These are phyloP conservation scores for Hyaloscypha finlandica DNA, from an alignment of 495 filamentous ascomycete genomes.

Conservation along the genomic window DNA sequence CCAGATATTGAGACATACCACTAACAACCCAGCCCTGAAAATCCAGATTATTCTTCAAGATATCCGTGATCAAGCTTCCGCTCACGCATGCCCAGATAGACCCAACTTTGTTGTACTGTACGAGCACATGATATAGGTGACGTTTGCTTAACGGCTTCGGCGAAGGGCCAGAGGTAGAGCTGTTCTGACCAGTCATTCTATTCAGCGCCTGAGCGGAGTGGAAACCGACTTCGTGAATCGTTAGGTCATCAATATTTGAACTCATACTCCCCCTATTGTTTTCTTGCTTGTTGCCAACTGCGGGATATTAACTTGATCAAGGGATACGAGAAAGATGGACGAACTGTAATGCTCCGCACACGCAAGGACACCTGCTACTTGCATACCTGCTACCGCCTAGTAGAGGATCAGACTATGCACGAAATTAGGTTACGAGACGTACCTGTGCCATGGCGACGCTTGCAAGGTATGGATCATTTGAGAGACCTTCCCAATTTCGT, in stretches of 20 bases:
- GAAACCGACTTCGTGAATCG: constrained; percentile 71
- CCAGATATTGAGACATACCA: constrained; percentile 18
- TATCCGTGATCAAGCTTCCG: constrained; percentile 71
- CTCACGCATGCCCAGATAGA: constrained; percentile 68
- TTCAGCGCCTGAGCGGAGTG: neutral
- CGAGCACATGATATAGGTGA: constrained; percentile 91
- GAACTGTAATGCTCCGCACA: constrained; percentile 74
- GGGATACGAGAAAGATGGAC: neutral
- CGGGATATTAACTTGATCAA: neutral
- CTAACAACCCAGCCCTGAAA: constrained; percentile 82
- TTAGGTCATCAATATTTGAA: constrained; percentile 85
- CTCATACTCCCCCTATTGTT: constrained; percentile 66
- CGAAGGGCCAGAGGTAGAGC: constrained; percentile 87
- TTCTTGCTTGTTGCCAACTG: constrained; percentile 69
- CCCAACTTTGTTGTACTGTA: constrained; percentile 84
- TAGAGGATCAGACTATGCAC: neutral
- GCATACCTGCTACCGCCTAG: constrained; percentile 75
- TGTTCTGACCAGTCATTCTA: neutral
- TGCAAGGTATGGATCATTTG: constrained; percentile 75
- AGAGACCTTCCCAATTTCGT: constrained; percentile 81
- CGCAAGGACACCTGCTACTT: constrained; percentile 78
- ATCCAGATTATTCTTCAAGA: constrained; percentile 86
- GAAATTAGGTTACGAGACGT: neutral
- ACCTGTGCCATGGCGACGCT: constrained; percentile 64
- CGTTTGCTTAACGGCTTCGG: constrained; percentile 74